Evolutionary conservation across 805 yeast genomes (phyloP).

Genomic region (Clavispora fructus): DNA sequence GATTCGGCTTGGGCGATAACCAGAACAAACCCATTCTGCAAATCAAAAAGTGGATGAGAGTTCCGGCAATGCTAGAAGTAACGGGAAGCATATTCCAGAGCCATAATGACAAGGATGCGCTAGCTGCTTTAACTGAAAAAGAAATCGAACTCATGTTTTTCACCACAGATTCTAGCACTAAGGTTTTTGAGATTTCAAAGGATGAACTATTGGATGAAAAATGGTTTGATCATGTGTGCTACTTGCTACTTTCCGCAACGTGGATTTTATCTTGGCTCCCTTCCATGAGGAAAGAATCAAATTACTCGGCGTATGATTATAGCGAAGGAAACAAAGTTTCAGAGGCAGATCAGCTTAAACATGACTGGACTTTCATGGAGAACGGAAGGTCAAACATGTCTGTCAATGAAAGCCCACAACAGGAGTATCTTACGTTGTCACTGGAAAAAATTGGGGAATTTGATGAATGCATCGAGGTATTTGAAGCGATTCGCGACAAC

Average conservation of each 20-base stretch:
- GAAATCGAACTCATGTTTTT: conserved; percentile 26
- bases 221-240: conserved; percentile 46
- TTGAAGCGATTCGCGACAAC: conserved; percentile 32
- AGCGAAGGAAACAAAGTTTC: conserved; percentile 15
- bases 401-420: conserved; percentile 18
- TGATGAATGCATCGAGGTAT: conserved; percentile 26
- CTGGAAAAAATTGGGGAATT: conserved; percentile 29
- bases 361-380: conserved; percentile 39
- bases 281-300: conserved; percentile 37
- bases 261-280: conserved; percentile 65
- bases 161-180: conserved; percentile 11
- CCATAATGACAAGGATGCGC: conserved; percentile 1
- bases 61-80: conserved; percentile 24
- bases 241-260: conserved; percentile 48
- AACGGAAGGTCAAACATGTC: conserved; percentile 25
- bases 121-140: conserved; percentile 12
- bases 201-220: conserved; percentile 52
- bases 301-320: conserved; percentile 17
- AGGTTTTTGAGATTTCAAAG: conserved; percentile 31
- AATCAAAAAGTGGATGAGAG: conserved; percentile 29
- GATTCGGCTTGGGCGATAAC: conserved; percentile 1
- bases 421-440: conserved; percentile 30
- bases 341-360: conserved; percentile 29
- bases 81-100: conserved; percentile 9
- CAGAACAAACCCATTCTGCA: conserved; percentile 20